These are phyloP conservation scores for Aspergillus fumigatiaffinis DNA, from an alignment of 2,329 filamentous ascomycete genomes.

Conservation along the genomic window DNA sequence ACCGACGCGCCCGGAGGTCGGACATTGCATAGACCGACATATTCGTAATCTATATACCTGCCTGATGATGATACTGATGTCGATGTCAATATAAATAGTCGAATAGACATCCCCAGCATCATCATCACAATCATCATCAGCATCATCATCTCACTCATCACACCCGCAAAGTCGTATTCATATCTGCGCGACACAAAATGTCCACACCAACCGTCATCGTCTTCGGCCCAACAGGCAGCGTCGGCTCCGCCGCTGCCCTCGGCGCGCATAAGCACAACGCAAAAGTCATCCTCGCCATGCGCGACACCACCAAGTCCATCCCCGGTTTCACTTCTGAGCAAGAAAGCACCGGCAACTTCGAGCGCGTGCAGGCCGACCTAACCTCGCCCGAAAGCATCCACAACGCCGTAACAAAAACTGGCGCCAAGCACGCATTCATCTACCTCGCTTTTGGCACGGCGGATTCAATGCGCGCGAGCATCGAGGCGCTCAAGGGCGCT, in stretches of 20 bases:
- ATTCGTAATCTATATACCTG: neutral
- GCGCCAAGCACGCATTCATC: conserved; percentile 48
- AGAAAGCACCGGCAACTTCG: conserved; percentile 29
- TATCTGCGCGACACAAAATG: neutral
- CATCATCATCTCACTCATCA: neutral
- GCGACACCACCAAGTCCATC: conserved; percentile 44
- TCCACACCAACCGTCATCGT: conserved; percentile 35
- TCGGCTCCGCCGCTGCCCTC: conserved; percentile 41
- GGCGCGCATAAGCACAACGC: conserved; percentile 40
- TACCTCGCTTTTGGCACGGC: conserved; percentile 35
- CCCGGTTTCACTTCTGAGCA: conserved; percentile 26
- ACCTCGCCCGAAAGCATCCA: conserved; percentile 38
- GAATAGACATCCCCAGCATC: neutral
- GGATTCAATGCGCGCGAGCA: conserved; percentile 40
- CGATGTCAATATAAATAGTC: neutral
- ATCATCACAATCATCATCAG: neutral
- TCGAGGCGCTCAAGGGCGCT: conserved; percentile 43
- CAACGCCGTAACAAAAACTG: conserved; percentile 35
- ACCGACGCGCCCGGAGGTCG: neutral
- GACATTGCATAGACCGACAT: neutral
- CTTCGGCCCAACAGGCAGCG: conserved; percentile 49
- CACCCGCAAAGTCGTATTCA: neutral
- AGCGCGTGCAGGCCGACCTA: conserved; percentile 46
- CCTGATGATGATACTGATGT: neutral
- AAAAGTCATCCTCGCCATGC: conserved; percentile 48